Evolutionary conservation across 1,284 basidiomycete species (phyloP), one percentile per base, ranked within the genome.

Genomic region (Ceratobasidium sp.): DNA sequence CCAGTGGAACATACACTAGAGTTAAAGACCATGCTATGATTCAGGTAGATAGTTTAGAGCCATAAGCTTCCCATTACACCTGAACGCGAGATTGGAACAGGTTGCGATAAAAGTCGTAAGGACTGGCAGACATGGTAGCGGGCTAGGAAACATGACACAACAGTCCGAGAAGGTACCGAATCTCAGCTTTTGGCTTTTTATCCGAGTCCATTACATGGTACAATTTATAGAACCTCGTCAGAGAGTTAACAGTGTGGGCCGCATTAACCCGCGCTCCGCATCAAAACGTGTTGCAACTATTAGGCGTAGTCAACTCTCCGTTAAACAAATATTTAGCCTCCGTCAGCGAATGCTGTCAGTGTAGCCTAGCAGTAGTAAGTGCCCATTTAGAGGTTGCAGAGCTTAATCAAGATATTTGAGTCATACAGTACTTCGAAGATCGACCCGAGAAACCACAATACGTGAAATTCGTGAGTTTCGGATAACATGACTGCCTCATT

Each of bases 391-490:
- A 2, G 11, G 35, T 15, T 5, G 15, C 15, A 20, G 2, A 8
- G 28, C 56, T 8, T 33, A 35, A 10, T 8, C 2, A 35, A 4
- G 5, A 23, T 3, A 15, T 28, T 15, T 6, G 31, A 31, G 3
- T 23, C 1, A 1, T 39, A 15, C 35, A 68, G 66, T 68, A 68
- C 37, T 56, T 68, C 31, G 49, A 68, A 26, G 23, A 68, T 23
- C 49, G 28, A 10, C 49, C 66, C n/a, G 45, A 51, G 20, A 68
- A 68, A 33, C 51, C 66, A 8, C 45, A 68, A 28, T 68, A 68
- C 35, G 10, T 68, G 26, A 68, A 35, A 39, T 56, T 68, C 23
- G 66, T 68, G n/a, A 39, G 66, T 42, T 23, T 17, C 49, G 13
- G 6, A 42, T 13, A 42, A 42, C 13, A 6, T 6, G 26, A 45